phyloP scores from a whole-genome alignment of 2,329 filamentous ascomycete genomes.

The Exophiala xenobiotica region DNA sequence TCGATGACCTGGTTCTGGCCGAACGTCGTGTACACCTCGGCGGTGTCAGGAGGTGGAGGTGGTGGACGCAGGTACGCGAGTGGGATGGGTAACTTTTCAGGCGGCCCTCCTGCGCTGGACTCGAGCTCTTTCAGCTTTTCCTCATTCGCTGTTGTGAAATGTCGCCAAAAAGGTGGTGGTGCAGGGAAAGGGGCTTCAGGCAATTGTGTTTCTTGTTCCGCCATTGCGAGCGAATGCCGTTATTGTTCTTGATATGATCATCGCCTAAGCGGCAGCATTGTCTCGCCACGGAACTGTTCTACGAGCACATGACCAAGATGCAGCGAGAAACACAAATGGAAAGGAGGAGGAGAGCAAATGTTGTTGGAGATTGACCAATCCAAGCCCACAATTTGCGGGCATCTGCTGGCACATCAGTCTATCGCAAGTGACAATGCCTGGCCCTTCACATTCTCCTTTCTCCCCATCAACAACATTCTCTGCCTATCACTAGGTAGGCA shows the following conservation, averaged over 20 bases:
- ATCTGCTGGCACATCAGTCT: too few species aligned
- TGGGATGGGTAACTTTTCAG: slow-evolving; percentile 62
- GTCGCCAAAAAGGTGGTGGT: slow-evolving; percentile 85
- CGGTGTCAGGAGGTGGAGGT: slow-evolving; percentile 60
- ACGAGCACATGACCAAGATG: background rate
- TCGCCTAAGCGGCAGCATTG: background rate
- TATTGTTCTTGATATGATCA: background rate
- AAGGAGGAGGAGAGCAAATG: background rate
- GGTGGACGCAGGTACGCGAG: slow-evolving; percentile 80
- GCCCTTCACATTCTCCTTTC: too few species aligned
- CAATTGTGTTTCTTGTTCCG: slow-evolving; percentile 35
- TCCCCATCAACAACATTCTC: too few species aligned
- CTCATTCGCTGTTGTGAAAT: slow-evolving; percentile 77
- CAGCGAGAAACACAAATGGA: background rate
- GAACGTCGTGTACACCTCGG: slow-evolving; percentile 71
- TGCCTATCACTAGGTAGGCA: too few species aligned
- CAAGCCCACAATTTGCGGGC: slow-evolving; percentile 26
- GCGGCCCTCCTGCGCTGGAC: slow-evolving; percentile 37
- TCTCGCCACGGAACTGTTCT: background rate
- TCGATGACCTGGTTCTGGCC: slow-evolving; percentile 69
- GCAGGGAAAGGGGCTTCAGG: slow-evolving; percentile 71
- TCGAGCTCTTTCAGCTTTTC: slow-evolving; percentile 55
- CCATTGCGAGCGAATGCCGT: slow-evolving; percentile 57
- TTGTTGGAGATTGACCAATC: slow-evolving; percentile 18
- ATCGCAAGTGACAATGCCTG: too few species aligned